Evolutionary conservation across 2,329 filamentous ascomycete species (phyloP).

Genomic region (Boeremia lycopersici): DNA sequence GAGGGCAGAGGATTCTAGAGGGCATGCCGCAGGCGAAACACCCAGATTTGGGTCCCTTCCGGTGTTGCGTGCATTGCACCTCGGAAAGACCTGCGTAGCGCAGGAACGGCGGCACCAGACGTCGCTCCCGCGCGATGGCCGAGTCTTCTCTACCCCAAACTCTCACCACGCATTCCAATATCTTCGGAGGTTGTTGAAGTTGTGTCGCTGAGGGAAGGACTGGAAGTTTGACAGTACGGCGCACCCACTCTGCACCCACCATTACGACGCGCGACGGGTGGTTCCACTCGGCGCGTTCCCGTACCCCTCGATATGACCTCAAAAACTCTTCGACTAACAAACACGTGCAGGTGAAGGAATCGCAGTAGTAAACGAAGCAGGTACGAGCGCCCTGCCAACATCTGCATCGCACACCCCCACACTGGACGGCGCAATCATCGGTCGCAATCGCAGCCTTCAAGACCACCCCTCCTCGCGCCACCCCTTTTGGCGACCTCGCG

Average conservation of each 20-base stretch:
- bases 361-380: slow-evolving; percentile 36
- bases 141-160: slow-evolving; percentile 27
- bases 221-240: slow-evolving; percentile 45
- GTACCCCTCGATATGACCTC: slow-evolving; percentile 36
- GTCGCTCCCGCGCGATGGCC: slow-evolving; percentile 33
- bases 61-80: slow-evolving; percentile 25
- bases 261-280: slow-evolving; percentile 10
- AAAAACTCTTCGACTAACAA: slow-evolving; percentile 42
- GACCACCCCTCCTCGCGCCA: slow-evolving; percentile 24
- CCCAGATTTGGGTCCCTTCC: slow-evolving; percentile 22
- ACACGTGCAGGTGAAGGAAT: slow-evolving; percentile 42
- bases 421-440: slow-evolving; percentile 17
- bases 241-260: slow-evolving; percentile 13
- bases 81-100: slow-evolving; percentile 36
- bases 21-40: slow-evolving; percentile 20
- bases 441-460: slow-evolving; percentile 30
- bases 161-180: slow-evolving; percentile 24
- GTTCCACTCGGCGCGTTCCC: slow-evolving; percentile 27
- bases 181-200: slow-evolving; percentile 47
- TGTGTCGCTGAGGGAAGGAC: slow-evolving; percentile 50
- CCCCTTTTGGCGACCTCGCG: slow-evolving; percentile 22
- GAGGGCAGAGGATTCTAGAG: slow-evolving; percentile 20
- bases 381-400: slow-evolving; percentile 25
- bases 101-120: slow-evolving; percentile 27
- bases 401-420: slow-evolving; percentile 6